Evolutionary conservation across 495 filamentous ascomycete species (phyloP), one percentile per base, ranked within the genome.

Genomic region (Podospora appendiculata): DNA sequence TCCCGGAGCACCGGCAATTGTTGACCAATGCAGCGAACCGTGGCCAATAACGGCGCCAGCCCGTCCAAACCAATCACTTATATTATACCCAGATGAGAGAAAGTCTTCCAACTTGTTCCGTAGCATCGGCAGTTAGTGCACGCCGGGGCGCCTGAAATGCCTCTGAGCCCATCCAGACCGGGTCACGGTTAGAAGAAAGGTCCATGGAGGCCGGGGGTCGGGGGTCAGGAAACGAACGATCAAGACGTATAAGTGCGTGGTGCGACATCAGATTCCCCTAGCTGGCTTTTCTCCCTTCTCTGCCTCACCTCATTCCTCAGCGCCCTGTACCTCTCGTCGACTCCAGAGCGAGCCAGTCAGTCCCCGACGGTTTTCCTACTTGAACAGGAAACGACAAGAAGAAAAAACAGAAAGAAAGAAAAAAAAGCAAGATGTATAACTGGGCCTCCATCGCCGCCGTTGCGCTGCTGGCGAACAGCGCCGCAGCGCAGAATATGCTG

Each of bases 401-500:
- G 44, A 41, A 56, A 38, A 18, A 41, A 41, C 41, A 46, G 14
- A 50, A 32, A 52, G 48, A 46, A 44, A 45, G 48, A 51, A 53
- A 65, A 50, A 53, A 41, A 55, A 57, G 58, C 65, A 78, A 66
- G 55, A 80, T 79, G 76, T 70, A 74, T 40, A 39, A 53, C 69
- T 74, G 70, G 71, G 63, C 69, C 58, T 60, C 68, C 51, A 58
- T 78, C 63, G 69, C 69, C 63, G 73, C 58, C 32, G 65, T 69
- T 45, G 70, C 73, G 57, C 69, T 78, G 52, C 68, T 79, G 32
- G 66, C 71, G 58, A 67, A 73, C 42, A 67, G 69, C 62, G 74
- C 62, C 42, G 62, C 60, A 41, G 76, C 72, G 17, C 74, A 76
- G 58, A 69, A 70, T 52, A 80, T 80, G 77, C 63, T 80, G 57